Conservation (phyloP, 768 basidiomycete genomes). For the Lactarius indigo region DNA sequence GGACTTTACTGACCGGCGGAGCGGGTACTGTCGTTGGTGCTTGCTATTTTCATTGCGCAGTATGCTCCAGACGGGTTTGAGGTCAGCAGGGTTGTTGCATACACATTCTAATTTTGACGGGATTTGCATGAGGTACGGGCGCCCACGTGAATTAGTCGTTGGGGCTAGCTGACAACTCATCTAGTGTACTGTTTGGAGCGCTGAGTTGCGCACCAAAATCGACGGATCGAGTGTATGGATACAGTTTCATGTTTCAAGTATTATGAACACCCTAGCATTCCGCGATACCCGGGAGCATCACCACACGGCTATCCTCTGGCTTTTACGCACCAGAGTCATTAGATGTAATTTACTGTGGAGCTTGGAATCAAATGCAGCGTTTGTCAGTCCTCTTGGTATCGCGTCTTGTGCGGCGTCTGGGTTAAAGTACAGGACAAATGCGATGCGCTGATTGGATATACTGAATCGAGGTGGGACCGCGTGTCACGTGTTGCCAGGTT, state of each 20-base stretch:
- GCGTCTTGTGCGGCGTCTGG: background rate
- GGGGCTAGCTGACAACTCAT: background rate
- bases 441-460: background rate
- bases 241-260: background rate
- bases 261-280: background rate
- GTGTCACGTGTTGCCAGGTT: background rate
- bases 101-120: slow-evolving; percentile 11
- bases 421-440: background rate
- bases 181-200: background rate
- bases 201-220: background rate
- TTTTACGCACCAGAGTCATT: background rate
- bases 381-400: background rate
- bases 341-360: background rate
- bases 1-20: background rate
- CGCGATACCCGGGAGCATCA: background rate
- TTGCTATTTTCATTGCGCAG: background rate
- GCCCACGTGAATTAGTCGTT: background rate
- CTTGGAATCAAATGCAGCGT: background rate
- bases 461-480: background rate
- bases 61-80: slow-evolving; percentile 18
- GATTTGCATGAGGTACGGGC: background rate
- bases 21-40: background rate
- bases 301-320: background rate
- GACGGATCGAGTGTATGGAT: background rate
- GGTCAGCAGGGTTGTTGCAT: slow-evolving; percentile 13